A percentile compares a stretch with the other conserved stretches of the same genome.
phyloP scores from a whole-genome alignment of 495 filamentous ascomycete genomes.

The Xylaria sp. region DNA sequence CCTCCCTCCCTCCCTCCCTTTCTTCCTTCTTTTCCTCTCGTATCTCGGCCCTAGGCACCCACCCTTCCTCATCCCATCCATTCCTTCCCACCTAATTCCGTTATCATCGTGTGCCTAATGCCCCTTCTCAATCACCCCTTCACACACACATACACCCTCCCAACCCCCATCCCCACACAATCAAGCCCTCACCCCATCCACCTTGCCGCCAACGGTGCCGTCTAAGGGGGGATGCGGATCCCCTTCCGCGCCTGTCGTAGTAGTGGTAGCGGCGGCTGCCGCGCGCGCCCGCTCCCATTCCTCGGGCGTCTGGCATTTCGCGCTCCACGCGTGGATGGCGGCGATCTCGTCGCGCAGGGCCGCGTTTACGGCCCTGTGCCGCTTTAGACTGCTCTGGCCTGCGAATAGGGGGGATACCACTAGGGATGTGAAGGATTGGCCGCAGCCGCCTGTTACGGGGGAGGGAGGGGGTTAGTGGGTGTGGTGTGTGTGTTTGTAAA shows the following conservation, averaged over 20 bases:
- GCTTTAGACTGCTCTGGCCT: slow-evolving; percentile 84
- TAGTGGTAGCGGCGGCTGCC: slow-evolving; percentile 29
- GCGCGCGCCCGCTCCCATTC: slow-evolving; percentile 81
- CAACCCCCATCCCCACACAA: no score
- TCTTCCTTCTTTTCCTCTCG: neutral
- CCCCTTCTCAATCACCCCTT: no score
- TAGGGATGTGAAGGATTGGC: slow-evolving; percentile 90
- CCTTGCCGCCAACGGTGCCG: slow-evolving; percentile 50
- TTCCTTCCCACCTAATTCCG: neutral
- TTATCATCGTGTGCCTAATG: no score
- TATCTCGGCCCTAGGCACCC: neutral
- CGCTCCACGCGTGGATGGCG: slow-evolving; percentile 97
- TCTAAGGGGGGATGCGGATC: slow-evolving; percentile 48
- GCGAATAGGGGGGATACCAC: slow-evolving; percentile 89
- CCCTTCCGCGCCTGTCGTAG: neutral
- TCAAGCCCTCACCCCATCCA: slow-evolving; percentile 49
- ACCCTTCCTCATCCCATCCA: neutral
- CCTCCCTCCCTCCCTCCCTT: no score
- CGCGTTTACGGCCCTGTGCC: slow-evolving; percentile 88
- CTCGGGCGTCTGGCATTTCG: slow-evolving; percentile 94
- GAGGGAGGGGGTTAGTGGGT: neutral
- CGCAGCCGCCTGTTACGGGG: slow-evolving; percentile 79
- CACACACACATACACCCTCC: no score
- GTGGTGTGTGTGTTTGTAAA: slow-evolving; percentile 21
- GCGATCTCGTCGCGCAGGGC: slow-evolving; percentile 92